Base-by-base conservation (phyloP, 306 rosid genomes). In the Cyclanthera cordifolia region DNA sequence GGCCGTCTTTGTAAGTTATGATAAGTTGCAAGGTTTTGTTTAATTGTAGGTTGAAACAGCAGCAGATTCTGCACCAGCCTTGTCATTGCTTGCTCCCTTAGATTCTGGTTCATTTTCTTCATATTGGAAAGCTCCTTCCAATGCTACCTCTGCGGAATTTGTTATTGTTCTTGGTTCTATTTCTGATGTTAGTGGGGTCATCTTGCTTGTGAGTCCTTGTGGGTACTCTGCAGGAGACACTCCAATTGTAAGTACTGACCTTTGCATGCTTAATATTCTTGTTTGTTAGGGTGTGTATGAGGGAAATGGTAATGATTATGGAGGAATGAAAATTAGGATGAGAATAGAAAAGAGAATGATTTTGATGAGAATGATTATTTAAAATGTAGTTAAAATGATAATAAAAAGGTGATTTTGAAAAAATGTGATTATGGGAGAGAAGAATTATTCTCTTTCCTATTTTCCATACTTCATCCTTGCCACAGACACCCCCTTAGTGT, bases 71-170 rank as follows among this genome's bases (percentile, higher is more conserved):
- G 88, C 91, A 74, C 97, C 99, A 53, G 82, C 69, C 78, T 76
- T 94, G 86, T 90, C 99, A 6, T 78, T 94, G 80, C 96, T 94
- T 60, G 78, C 90, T 48, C 99, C 99, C 54, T 79, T 90, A 71
- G 82, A 78, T 82, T 83, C 77, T 78, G 85, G 88, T 69, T 77
- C 80, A 47, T 75, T 8, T 32, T 52, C 76, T 70, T 87, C 96
- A 76, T 90, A 77, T 83, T 94, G 99, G 99, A 90, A 90, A 82
- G 97, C 99, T 75, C 95, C 99, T 76, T 69, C 97, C 14, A 76
- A 79, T 81, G 43, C 82, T 55, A 75, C 84, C 74, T 77, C 81
- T 69, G 86, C 87, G 70, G 99, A 94, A 79, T 87, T 94, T 72
- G 81, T 77, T 76, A 73, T 94, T 72, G 95, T 81, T 73, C 96